These are phyloP conservation scores for Bipolaris victoriae DNA, from an alignment of 2,329 filamentous ascomycete species.

Conservation along the genomic window DNA sequence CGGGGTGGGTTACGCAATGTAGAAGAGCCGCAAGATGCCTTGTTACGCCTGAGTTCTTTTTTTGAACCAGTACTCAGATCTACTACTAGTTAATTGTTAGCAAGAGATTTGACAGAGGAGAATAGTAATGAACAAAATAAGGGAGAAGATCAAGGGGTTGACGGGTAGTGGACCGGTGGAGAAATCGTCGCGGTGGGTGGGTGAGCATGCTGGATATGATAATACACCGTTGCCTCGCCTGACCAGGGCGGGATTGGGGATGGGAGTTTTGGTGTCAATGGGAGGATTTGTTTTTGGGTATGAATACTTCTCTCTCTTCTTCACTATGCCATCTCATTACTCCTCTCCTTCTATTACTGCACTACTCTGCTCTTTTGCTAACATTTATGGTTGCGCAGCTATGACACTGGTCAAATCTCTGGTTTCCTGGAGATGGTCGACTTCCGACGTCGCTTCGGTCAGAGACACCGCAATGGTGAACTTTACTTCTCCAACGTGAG, in stretches of 20 bases:
- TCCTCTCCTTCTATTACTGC: no score
- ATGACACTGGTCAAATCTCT: slow-evolving; percentile 40
- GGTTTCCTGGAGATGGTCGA: slow-evolving; percentile 42
- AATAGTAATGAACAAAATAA: slow-evolving; percentile 7
- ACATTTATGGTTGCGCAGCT: slow-evolving; percentile 1
- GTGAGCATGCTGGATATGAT: slow-evolving; percentile 33
- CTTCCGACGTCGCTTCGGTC: slow-evolving; percentile 33
- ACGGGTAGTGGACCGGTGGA: slow-evolving; percentile 21
- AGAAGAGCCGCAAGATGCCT: neutral
- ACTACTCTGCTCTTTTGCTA: neutral
- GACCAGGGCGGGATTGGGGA: slow-evolving; percentile 28
- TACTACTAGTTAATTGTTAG: neutral
- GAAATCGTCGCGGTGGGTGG: slow-evolving; percentile 22
- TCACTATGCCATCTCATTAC: neutral
- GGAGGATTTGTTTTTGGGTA: slow-evolving; percentile 21
- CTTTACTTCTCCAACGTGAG: slow-evolving; percentile 38
- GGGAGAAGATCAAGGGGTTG: slow-evolving; percentile 25
- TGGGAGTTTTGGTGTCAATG: slow-evolving; percentile 42
- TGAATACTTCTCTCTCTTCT: neutral
- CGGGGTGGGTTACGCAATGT: neutral
- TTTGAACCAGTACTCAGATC: neutral
- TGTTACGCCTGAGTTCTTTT: neutral
- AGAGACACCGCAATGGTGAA: slow-evolving; percentile 23
- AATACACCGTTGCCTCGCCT: slow-evolving; percentile 30
- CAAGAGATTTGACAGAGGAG: neutral